Evolutionary conservation across 2,329 filamentous ascomycete genomes (phyloP).

Genomic region (Coniella vitis): DNA sequence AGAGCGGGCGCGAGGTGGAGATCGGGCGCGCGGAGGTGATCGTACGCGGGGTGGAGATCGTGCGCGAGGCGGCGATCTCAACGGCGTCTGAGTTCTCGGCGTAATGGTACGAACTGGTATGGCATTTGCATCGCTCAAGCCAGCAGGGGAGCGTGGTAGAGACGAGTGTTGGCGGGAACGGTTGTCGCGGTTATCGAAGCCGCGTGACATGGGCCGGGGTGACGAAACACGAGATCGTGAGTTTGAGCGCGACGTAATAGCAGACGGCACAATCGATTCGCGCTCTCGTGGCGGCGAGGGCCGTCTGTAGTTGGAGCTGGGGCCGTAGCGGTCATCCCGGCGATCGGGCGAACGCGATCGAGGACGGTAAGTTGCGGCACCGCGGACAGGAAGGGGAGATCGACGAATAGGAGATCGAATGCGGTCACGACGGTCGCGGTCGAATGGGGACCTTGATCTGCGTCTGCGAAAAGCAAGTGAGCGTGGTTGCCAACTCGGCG

Average conservation of each 20-base stretch:
- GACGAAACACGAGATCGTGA: constrained; percentile 45
- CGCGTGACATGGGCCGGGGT: constrained; percentile 40
- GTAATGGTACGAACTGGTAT: constrained; percentile 13
- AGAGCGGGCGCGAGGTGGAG: constrained; percentile 42
- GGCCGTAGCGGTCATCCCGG: constrained; percentile 35
- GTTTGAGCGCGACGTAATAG: constrained; percentile 38
- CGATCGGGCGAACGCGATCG: constrained; percentile 46
- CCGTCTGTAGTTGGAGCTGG: constrained; percentile 35
- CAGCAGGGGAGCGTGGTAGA: constrained; percentile 30
- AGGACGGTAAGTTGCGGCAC: constrained; percentile 40
- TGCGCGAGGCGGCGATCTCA: constrained; percentile 22
- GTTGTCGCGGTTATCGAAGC: constrained; percentile 36
- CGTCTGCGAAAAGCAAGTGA: constrained; percentile 29
- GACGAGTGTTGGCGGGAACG: constrained; percentile 42
- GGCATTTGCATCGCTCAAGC: constrained; percentile 13
- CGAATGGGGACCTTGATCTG: constrained; percentile 48
- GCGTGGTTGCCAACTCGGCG: neutral
- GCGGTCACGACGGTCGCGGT: constrained; percentile 42
- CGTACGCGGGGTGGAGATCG: constrained; percentile 42
- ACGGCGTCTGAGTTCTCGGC: constrained; percentile 10
- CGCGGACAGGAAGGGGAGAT: constrained; percentile 33
- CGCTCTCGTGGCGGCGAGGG: constrained; percentile 37
- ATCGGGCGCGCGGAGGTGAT: constrained; percentile 43
- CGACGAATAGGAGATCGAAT: constrained; percentile 31
- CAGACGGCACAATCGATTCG: constrained; percentile 43